Conservation (phyloP, 495 filamentous ascomycete genomes). For the Aspergillus carlsbadensis region DNA sequence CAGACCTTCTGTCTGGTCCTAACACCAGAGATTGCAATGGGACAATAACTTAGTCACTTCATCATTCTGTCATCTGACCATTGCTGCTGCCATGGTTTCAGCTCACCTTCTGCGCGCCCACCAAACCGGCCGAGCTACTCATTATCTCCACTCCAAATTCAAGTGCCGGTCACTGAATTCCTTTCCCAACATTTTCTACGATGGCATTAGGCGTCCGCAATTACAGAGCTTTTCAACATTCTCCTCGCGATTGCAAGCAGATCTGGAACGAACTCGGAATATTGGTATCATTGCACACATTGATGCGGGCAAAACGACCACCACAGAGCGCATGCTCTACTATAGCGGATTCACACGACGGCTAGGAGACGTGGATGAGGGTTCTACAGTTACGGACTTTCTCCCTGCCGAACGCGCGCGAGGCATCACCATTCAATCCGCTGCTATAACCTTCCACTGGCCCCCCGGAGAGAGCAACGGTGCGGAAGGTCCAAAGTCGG, state of each 20-base stretch:
- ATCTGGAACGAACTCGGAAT: constrained; percentile 70
- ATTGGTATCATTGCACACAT: constrained; percentile 99
- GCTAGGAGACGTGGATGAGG: constrained; percentile 96
- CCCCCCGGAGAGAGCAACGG: constrained; percentile 43
- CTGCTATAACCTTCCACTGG: constrained; percentile 95
- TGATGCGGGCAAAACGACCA: constrained; percentile 98
- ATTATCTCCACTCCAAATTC: not conserved
- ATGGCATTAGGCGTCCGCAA: constrained; percentile 4
- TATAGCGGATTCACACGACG: constrained; percentile 87
- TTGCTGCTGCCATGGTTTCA: constrained; percentile 31
- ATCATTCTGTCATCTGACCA: constrained; percentile 10
- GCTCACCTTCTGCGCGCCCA: constrained; percentile 36
- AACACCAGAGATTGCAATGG: not conserved
- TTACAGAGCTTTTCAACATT: constrained; percentile 30
- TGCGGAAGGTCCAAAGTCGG: constrained; percentile 28
- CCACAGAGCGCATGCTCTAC: constrained; percentile 98
- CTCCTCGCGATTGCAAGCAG: constrained; percentile 22
- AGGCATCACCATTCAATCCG: constrained; percentile 97
- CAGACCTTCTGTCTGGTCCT: not conserved
- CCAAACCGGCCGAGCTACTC: constrained; percentile 25
- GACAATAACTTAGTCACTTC: constrained; percentile 8
- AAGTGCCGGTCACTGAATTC: constrained; percentile 10
- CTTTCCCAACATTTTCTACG: not conserved
- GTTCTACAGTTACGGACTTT: constrained; percentile 97
- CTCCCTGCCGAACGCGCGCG: constrained; percentile 89